Base-by-base conservation (phyloP, 2,329 filamentous ascomycete species). In the Didymella arachidicola region DNA sequence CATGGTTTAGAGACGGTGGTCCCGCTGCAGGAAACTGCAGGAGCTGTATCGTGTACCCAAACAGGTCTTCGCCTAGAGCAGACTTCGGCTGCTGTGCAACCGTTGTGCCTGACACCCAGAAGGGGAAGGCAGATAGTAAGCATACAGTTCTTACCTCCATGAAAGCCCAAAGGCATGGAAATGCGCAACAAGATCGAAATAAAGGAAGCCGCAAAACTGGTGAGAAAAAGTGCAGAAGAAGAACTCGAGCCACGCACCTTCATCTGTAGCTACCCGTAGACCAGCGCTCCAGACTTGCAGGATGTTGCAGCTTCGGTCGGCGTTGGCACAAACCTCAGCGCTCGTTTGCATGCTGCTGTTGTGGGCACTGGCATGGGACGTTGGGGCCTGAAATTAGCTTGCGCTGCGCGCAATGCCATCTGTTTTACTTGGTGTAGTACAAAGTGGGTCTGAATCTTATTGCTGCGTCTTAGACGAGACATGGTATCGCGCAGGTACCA, bases 161-260 rank as follows among this genome's bases (percentile, higher is more conserved):
- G 2, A 18, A 3, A 36, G 25, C 7, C 19, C 3, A 5, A 10
- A 10, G 12, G 29, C 22, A 16, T 16, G 30, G 30, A 32, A 25
- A 32, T 39, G 39, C 19, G 50, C 39, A 27, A 50, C 11, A 39
- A 8, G 14, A 50, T 22, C 32, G 43, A 43, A 59, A 25, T 42
- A 47, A 19, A 26, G 44, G 52, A 12, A 16, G 7, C 38, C 41
- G 45, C 50, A 59, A 60, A 55, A 50, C 58, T 26, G 53, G 53
- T 27, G 59, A 36, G 60, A 54, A 55, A 64, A 68, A 61, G 59
- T 38, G 66, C 57, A 59, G 57, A 62, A 66, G 68, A 53, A 48
- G 65, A 60, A 66, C 30, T 36, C 30, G 50, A 66, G 61, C 62
- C 63, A 73, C 72, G 63, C 67, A 73, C 71, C 72, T 73, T 62